Evolutionary conservation across 2,329 filamentous ascomycete genomes (phyloP), one percentile per base, ranked within the genome.

Genomic region (Exophiala phaeomuriformis): DNA sequence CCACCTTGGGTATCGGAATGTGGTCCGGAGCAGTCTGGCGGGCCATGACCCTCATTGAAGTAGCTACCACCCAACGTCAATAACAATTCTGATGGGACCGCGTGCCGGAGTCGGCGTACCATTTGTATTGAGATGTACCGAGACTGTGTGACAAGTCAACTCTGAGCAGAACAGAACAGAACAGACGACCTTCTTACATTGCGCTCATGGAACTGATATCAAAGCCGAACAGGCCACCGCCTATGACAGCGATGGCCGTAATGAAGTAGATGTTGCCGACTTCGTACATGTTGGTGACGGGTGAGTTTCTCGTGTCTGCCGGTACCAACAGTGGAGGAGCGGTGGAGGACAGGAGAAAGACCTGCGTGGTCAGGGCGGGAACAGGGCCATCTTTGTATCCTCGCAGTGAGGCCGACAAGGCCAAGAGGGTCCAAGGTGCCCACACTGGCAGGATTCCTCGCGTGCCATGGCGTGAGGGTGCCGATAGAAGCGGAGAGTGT

Each of bases 101-200:
- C 5, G 40, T 27, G 4, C 7, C 12, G 29, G 87, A 78, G 62
- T 81, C 74, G 71, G 89, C 89, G 68, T 86, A 89, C 63, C 79
- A 81, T 62, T 81, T 82, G 67, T 90, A 90, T 55, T 74, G 72
- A 28, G 75, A 62, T 1, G 74, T 75, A 28, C 72, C 73, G 58
- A 81, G 74, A 66, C 44, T 83, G 78, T 87, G 64, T 29, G 89
- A 74, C 28, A 79, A 19, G n/a, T 47, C 30, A 35, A 27, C 19
- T 48, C 3, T 32, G 9, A 29, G 7, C 5, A 45, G n/a, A 10
- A 36, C 31, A 48, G 35, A 12, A 48, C 19, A 9, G 27, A 5
- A 72, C 10, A 8, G 36, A 12, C 4, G 36, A 39, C 36, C 33
- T 35, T 10, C 76, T 75, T 57, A 80, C 75, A 74, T 77, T 52